Evolutionary conservation across 2,329 filamentous ascomycete genomes (phyloP), one percentile per base, ranked within the genome.

Genomic region (Lasiodiplodia gonubiensis): DNA sequence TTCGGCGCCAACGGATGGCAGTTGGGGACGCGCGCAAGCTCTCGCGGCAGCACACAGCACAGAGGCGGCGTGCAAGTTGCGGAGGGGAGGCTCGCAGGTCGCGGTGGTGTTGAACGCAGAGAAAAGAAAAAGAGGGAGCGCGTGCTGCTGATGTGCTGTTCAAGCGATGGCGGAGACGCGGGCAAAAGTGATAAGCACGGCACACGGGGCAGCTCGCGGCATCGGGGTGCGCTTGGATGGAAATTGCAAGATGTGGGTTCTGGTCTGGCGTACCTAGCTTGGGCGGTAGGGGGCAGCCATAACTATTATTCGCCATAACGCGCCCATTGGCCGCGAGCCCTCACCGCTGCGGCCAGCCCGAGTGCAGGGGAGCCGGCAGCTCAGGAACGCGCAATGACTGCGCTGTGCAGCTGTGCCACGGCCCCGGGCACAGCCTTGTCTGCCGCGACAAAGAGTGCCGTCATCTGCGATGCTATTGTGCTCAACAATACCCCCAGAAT

Each of bases 311-410:
- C 39, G 57, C 57, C 57, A 61, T 61, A 21, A 61, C n/a, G 7
- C 57, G 39, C 39, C 57, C 57, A 61, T 61, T 61, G 57, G 57
- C 57, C 57, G 57, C 57, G 42, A 33, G 27, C 57, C 57, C 30
- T 21, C 57, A 61, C 57, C 57, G 57, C 57, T 61, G 57, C 57
- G 27, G 57, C 57, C 55, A 46, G 55, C 37, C 54, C 55, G 55
- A 27, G 55, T 14, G 27, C 57, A 61, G 57, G 57, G 57, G 33
- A 48, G 57, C 55, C 27, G 21, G 55, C 57, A 27, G 37, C 57
- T 61, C 57, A 61, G 57, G 57, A 61, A 61, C 57, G 57, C 57
- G 57, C 57, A 61, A 61, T 61, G 57, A 61, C 57, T 61, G 57
- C 25, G 57, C 39, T 27, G 57, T 61, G 57, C 39, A 48, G 57